Evolutionary conservation across 768 basidiomycete species (phyloP), one percentile per base, ranked within the genome.

Genomic region (Suillus subalutaceus): DNA sequence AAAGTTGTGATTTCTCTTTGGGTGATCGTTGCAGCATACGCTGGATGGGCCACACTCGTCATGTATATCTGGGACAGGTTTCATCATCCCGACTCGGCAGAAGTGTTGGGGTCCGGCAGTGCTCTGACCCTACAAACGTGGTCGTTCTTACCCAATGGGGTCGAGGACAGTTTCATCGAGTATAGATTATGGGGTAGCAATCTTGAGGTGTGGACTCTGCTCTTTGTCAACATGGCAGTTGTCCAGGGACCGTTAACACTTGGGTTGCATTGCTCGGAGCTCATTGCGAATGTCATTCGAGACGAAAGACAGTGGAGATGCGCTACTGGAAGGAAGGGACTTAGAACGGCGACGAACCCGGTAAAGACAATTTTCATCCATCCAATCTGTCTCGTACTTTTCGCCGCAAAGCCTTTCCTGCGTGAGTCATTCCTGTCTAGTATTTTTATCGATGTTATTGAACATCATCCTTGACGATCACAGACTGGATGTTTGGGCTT

Each of bases 401-500:
- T 76, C 2, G 0, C 61, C 16, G 63, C 66, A 13, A 77, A 76
- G 38, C 73, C 73, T 16, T 13, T 77, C 20, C 44, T 76, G 20
- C 75, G 76, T 77, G 53, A 68, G 75, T 68, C 18, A 38, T 37
- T n/a, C 20, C 2, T 1, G 16, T 20, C 10, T 32, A 40, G n/a
- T 32, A 43, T 20, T 10, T 50, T 15, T 63, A 30, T 52, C 20
- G 10, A 16, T 56, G 5, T 44, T 32, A 57, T n/a, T 66, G 62
- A 40, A 16, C 8, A 53, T 7, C 1, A 23, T 50, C 6, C 23
- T 50, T 1, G 2, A 50, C 18, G 40, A 18, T 44, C 8, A 46
- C 55, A 76, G 75, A 76, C 50, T 76, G 75, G 76, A 74, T 77
- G 74, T 72, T 77, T 43, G 75, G 72, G 7, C 70, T 77, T 30